Evolutionary conservation across 2,329 filamentous ascomycete species (phyloP).

Genomic region (Alternaria gaisen): DNA sequence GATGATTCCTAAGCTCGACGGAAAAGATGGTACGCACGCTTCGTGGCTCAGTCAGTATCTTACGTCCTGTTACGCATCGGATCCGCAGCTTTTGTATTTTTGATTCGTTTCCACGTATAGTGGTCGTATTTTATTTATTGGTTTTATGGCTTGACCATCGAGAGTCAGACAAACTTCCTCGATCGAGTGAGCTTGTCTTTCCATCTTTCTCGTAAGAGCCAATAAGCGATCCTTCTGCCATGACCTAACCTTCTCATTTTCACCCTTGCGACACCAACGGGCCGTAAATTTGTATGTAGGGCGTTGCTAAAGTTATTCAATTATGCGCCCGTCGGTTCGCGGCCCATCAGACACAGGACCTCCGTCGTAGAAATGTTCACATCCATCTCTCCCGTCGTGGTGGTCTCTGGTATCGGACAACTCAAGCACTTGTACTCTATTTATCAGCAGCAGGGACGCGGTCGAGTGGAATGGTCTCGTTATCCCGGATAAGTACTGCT

Average conservation of each 20-base stretch:
- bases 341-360: not conserved
- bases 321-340: not conserved
- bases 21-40: not conserved
- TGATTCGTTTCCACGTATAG: not conserved
- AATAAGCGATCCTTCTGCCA: not conserved
- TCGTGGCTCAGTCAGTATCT: not conserved
- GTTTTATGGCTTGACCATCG: not conserved
- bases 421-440: not conserved
- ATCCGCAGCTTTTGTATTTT: not conserved
- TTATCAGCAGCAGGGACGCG: not conserved
- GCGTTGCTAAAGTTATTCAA: not conserved
- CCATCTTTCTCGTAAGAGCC: not conserved
- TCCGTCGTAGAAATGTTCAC: not conserved
- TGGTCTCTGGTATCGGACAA: not conserved
- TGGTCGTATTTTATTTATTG: not conserved
- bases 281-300: no score
- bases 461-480: not conserved
- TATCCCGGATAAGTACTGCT: slow-evolving; percentile 1
- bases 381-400: not conserved
- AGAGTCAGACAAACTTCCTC: no score
- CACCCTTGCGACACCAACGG: no score
- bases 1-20: not conserved
- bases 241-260: not conserved
- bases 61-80: not conserved
- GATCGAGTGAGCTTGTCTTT: not conserved